These are phyloP conservation scores for Citrus inodora DNA, from an alignment of 345 rosid genomes.

Conservation along the genomic window DNA sequence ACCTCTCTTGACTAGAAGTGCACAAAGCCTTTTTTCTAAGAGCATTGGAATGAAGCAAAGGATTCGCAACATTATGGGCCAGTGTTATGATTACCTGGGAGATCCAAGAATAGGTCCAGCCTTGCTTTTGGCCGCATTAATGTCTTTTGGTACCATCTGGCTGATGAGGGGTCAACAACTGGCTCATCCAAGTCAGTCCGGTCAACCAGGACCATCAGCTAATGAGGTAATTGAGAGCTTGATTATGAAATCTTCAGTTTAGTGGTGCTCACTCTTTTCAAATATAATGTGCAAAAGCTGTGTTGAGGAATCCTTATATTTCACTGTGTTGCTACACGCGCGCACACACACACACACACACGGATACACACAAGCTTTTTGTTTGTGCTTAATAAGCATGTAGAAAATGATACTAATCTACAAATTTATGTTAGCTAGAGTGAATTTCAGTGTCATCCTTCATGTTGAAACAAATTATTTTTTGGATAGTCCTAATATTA, in stretches of 20 bases:
- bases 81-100: constrained; percentile 41
- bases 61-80: constrained; percentile 26
- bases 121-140: constrained; percentile 73
- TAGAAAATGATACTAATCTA: not conserved
- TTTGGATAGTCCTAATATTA: not conserved
- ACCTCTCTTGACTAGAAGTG: constrained; percentile 62
- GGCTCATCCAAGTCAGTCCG: constrained; percentile 35
- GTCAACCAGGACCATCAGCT: constrained; percentile 33
- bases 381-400: not conserved
- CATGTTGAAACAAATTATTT: not conserved
- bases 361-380: no score
- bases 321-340: not conserved
- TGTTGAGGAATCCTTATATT: not conserved
- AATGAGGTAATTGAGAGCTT: constrained; percentile 31
- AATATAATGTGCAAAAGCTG: not conserved
- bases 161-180: constrained; percentile 59
- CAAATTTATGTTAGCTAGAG: not conserved
- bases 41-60: constrained; percentile 56
- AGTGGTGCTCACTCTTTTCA: not conserved
- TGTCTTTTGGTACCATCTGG: constrained; percentile 71
- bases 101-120: constrained; percentile 87
- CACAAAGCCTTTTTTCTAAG: constrained; percentile 41
- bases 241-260: not conserved
- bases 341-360: no score
- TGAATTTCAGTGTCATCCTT: not conserved